Evolutionary conservation across 164 flowering plant species (phyloP).

Genomic region (Pachysandra terminalis): DNA sequence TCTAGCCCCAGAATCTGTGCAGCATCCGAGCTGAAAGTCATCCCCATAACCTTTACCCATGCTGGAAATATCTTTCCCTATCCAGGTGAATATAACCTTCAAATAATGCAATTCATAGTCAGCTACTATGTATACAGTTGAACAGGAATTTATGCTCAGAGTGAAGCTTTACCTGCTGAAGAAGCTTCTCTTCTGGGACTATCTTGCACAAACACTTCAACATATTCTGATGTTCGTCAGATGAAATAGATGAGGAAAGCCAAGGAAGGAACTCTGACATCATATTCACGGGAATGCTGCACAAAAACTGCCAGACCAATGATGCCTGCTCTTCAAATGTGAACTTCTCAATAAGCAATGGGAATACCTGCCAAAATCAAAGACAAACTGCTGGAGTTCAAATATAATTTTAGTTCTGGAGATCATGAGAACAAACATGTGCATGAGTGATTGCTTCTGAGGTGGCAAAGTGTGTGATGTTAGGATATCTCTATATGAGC

Average conservation of each 20-base stretch:
- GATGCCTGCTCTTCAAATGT: slow-evolving; percentile 93
- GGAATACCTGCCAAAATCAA: slow-evolving; percentile 71
- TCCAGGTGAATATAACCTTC: slow-evolving; percentile 81
- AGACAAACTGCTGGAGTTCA: background rate
- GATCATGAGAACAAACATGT: background rate
- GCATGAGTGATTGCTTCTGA: background rate
- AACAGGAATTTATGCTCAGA: background rate
- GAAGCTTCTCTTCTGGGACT: slow-evolving; percentile 81
- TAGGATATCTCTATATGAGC: no score
- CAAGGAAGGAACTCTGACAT: slow-evolving; percentile 95
- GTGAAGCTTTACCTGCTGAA: slow-evolving; percentile 62
- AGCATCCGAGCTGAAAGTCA: slow-evolving; percentile 21
- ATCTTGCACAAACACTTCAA: slow-evolving; percentile 66
- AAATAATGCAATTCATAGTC: slow-evolving; percentile 7
- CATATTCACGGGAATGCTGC: slow-evolving; percentile 94
- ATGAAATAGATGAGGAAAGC: slow-evolving; percentile 78
- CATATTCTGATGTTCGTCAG: slow-evolving; percentile 77
- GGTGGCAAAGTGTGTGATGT: no score
- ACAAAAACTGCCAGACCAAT: slow-evolving; percentile 89
- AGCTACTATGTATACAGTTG: background rate
- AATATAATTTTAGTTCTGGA: background rate
- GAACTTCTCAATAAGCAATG: slow-evolving; percentile 80
- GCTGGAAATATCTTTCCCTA: slow-evolving; percentile 36
- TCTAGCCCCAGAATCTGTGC: slow-evolving; percentile 25
- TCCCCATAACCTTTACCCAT: slow-evolving; percentile 26